Conservation (phyloP, 2,329 filamentous ascomycete genomes). For the Beauveria sp. region DNA sequence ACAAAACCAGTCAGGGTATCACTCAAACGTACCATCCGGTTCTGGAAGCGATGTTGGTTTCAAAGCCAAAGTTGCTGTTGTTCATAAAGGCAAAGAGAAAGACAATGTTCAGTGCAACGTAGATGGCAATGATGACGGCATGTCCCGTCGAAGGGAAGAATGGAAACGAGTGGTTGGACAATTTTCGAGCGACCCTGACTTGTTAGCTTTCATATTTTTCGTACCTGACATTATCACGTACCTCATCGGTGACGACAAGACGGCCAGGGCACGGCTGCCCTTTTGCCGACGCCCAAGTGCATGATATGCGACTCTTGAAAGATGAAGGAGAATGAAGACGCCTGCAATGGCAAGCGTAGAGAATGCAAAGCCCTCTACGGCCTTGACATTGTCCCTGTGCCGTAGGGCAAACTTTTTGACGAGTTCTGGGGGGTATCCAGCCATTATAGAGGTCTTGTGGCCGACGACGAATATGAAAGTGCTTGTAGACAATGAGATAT, state of each 20-base stretch:
- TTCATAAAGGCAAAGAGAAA: slow-evolving; percentile 28
- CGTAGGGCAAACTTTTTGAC: neutral
- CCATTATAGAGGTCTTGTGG: neutral
- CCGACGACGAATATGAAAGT: neutral
- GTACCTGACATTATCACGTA: neutral
- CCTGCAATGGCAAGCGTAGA: neutral
- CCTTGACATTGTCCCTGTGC: neutral
- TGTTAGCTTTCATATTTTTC: neutral
- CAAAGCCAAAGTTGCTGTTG: slow-evolving; percentile 21
- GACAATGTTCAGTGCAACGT: slow-evolving; percentile 27
- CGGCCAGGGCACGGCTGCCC: neutral
- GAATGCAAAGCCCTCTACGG: slow-evolving; percentile 7
- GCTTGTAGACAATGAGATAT: neutral
- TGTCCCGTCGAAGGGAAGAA: slow-evolving; percentile 28
- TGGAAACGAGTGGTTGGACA: slow-evolving; percentile 20
- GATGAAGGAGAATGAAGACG: slow-evolving; percentile 1
- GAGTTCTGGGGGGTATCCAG: neutral
- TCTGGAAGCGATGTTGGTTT: slow-evolving; percentile 29
- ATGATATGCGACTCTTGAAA: neutral
- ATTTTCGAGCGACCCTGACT: slow-evolving; percentile 21
- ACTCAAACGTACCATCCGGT: slow-evolving; percentile 29
- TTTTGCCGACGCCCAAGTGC: neutral
- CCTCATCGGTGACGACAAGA: neutral
- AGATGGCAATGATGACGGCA: slow-evolving; percentile 21
- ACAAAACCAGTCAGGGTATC: too few species aligned